Evolutionary conservation across 208 protist species (phyloP).

Genomic region (Crithidia fasciculata): DNA sequence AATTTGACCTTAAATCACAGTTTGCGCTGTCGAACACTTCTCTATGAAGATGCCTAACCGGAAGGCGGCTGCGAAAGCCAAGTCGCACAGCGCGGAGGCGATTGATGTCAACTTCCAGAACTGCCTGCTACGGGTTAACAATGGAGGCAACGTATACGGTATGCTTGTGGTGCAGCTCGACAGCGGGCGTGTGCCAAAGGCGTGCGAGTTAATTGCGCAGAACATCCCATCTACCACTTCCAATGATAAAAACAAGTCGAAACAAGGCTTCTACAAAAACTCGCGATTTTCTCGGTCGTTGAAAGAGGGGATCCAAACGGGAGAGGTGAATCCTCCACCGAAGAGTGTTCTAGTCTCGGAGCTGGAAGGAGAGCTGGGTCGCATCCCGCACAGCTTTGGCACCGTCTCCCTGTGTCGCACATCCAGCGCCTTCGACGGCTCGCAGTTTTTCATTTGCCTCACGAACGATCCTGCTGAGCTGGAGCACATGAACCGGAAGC

Average conservation of each 20-base stretch:
- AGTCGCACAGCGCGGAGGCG: conserved; percentile 21
- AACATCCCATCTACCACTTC: conserved; percentile 38
- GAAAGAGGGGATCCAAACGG: conserved; percentile 74
- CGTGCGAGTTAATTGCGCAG: conserved; percentile 74
- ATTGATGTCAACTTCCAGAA: conserved; percentile 33
- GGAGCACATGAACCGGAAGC: conserved; percentile 72
- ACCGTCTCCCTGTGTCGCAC: conserved; percentile 75
- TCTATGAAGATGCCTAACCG: conserved; percentile 19
- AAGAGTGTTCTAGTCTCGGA: conserved; percentile 53
- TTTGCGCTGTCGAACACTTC: too few species aligned
- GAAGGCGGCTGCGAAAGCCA: conserved; percentile 22
- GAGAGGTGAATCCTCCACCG: conserved; percentile 44
- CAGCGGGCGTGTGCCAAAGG: conserved; percentile 55
- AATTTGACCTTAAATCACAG: too few species aligned
- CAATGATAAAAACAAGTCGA: conserved; percentile 59
- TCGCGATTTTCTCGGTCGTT: conserved; percentile 68
- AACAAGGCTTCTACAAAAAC: conserved; percentile 63
- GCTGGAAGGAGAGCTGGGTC: conserved; percentile 69
- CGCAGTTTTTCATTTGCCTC: conserved; percentile 85
- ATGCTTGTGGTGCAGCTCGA: conserved; percentile 37
- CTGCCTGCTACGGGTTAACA: conserved; percentile 34
- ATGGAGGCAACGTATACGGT: conserved; percentile 24
- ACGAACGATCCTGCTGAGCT: conserved; percentile 64
- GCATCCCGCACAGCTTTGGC: conserved; percentile 53
- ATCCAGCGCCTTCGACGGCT: conserved; percentile 58